Percentiles rank a stretch among this genome's conserved stretches.
Conservation (phyloP, 2,329 filamentous ascomycete genomes). For the Aureobasidium sp. region DNA sequence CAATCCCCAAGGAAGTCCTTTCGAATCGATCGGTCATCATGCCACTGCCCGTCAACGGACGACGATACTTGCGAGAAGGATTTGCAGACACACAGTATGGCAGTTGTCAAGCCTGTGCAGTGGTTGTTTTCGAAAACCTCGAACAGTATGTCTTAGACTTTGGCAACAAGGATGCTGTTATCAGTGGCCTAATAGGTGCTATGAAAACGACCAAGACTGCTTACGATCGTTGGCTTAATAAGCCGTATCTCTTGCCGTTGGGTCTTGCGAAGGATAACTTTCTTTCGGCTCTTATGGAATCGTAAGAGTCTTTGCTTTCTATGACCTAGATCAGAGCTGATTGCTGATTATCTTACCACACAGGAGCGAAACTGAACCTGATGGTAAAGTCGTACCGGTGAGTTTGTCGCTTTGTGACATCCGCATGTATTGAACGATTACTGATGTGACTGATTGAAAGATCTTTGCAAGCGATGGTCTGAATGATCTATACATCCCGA, state of each 20-base stretch:
- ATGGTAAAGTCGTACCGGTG: background rate
- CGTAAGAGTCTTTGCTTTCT: background rate
- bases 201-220: background rate
- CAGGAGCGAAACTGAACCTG: background rate
- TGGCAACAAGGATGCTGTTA: background rate
- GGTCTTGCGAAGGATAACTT: background rate
- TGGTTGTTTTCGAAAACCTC: background rate
- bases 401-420: background rate
- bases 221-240: background rate
- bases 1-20: background rate
- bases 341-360: too few species aligned
- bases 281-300: background rate
- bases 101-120: background rate
- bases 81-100: background rate
- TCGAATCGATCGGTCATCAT: background rate
- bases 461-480: background rate
- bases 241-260: background rate
- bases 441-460: background rate
- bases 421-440: too few species aligned
- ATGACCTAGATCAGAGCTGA: too few species aligned
- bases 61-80: background rate
- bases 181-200: background rate
- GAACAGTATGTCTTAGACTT: background rate
- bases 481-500: background rate
- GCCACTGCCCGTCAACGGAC: background rate